A percentile compares a stretch with the other conserved stretches of the same genome.
Conservation (phyloP, 495 filamentous ascomycete species). For the Apiosordaria backusii region DNA sequence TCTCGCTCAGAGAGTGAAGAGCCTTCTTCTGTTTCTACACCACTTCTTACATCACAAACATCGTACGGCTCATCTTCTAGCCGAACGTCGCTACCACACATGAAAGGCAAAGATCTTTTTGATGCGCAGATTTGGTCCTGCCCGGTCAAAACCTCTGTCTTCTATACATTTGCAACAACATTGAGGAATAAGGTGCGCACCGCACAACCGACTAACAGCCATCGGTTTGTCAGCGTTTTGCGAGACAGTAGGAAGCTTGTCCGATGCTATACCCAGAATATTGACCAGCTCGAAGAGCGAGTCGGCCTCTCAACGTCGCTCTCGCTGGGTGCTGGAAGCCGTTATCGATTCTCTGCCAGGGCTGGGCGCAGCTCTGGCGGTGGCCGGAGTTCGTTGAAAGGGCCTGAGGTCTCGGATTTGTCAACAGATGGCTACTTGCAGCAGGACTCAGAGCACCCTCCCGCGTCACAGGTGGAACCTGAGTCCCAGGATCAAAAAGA, state of each 20-base stretch:
- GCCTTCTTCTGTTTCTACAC: slow-evolving; percentile 34
- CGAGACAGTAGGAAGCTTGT: slow-evolving; percentile 60
- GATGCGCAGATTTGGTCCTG: slow-evolving; percentile 64
- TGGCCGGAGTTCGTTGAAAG: slow-evolving; percentile 13
- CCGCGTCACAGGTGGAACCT: neutral
- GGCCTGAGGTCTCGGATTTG: slow-evolving; percentile 18
- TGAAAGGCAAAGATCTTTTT: slow-evolving; percentile 66
- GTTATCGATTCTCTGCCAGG: slow-evolving; percentile 41
- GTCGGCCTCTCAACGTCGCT: slow-evolving; percentile 57
- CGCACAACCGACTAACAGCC: slow-evolving; percentile 53
- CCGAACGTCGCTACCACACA: slow-evolving; percentile 43
- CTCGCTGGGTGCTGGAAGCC: slow-evolving; percentile 52
- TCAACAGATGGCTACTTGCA: slow-evolving; percentile 34
- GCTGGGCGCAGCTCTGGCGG: slow-evolving; percentile 20
- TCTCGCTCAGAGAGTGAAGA: slow-evolving; percentile 39
- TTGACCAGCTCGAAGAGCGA: slow-evolving; percentile 64
- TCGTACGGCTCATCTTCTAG: slow-evolving; percentile 30
- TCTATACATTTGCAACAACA: slow-evolving; percentile 64
- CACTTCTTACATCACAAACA: slow-evolving; percentile 41
- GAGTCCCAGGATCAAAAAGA: neutral
- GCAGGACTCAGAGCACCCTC: neutral
- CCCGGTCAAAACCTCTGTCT: slow-evolving; percentile 58
- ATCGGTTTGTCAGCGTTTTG: slow-evolving; percentile 60
- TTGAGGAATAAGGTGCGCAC: slow-evolving; percentile 55
- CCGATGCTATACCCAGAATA: slow-evolving; percentile 69